A percentile compares a stretch with the other conserved stretches of the same genome.
Evolutionary conservation across 2,329 filamentous ascomycete genomes (phyloP).

Genomic region (Apiospora pterosperma): DNA sequence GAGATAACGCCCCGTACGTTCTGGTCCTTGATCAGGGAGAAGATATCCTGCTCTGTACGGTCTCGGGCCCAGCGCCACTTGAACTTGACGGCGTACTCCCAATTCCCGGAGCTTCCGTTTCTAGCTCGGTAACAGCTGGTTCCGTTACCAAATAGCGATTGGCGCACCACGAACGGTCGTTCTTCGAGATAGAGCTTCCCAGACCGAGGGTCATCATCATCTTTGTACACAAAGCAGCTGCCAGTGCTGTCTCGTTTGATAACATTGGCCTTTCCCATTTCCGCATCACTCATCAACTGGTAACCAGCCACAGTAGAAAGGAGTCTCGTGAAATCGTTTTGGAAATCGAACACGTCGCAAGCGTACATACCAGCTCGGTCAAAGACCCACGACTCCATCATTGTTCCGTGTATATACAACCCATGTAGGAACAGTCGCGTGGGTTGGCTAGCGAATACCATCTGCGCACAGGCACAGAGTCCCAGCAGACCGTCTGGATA

Average conservation of each 20-base stretch:
- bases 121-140: slow-evolving; percentile 29
- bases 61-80: slow-evolving; percentile 29
- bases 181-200: slow-evolving; percentile 27
- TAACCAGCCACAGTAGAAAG: slow-evolving; percentile 27
- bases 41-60: slow-evolving; percentile 28
- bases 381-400: slow-evolving; percentile 33
- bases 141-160: slow-evolving; percentile 24
- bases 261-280: slow-evolving; percentile 22
- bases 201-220: slow-evolving; percentile 11
- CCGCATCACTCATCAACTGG: slow-evolving; percentile 24
- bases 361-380: slow-evolving; percentile 33
- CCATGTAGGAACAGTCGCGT: slow-evolving; percentile 33
- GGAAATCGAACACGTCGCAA: slow-evolving; percentile 26
- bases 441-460: slow-evolving; percentile 28
- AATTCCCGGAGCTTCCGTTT: slow-evolving; percentile 19
- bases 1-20: slow-evolving; percentile 24
- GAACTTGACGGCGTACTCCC: slow-evolving; percentile 27
- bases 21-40: slow-evolving; percentile 24
- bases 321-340: slow-evolving; percentile 23
- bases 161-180: slow-evolving; percentile 21
- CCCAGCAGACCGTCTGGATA: slow-evolving; percentile 17
- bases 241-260: slow-evolving; percentile 21
- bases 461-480: slow-evolving; percentile 16
- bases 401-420: slow-evolving; percentile 29
- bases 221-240: slow-evolving; percentile 13